Percentiles rank a stretch among this genome's conserved stretches.
phyloP scores from a whole-genome alignment of 495 filamentous ascomycete genomes.

The Hypoxylon subgilvum region DNA sequence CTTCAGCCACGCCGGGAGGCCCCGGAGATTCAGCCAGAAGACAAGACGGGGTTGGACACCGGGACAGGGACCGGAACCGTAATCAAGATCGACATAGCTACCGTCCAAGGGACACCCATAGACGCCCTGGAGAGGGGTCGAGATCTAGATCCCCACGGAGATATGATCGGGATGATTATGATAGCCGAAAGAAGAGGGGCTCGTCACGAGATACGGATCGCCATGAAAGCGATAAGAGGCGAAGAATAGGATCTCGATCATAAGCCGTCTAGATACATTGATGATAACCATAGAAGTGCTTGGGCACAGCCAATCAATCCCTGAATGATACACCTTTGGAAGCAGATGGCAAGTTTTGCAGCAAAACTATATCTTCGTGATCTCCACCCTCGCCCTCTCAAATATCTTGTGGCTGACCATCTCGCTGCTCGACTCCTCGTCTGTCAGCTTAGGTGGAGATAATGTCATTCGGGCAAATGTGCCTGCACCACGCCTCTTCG shows the following conservation, averaged over 20 bases:
- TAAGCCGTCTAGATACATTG: background rate
- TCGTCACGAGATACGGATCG: constrained; percentile 66
- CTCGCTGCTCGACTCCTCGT: constrained; percentile 61
- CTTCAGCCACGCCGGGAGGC: constrained; percentile 46
- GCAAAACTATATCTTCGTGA: constrained; percentile 69
- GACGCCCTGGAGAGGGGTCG: constrained; percentile 39
- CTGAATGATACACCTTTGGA: background rate
- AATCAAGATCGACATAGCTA: constrained; percentile 46
- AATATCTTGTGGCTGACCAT: constrained; percentile 75
- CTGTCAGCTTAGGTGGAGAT: constrained; percentile 63
- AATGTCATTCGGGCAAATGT: constrained; percentile 81
- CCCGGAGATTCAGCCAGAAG: constrained; percentile 42
- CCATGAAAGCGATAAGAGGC: constrained; percentile 68
- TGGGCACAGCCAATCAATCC: background rate
- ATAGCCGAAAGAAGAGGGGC: constrained; percentile 65
- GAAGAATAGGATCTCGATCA: constrained; percentile 54
- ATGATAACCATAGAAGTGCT: constrained; percentile 4
- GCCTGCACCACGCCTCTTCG: constrained; percentile 78
- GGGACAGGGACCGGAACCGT: constrained; percentile 37
- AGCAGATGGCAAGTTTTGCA: background rate
- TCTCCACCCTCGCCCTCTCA: constrained; percentile 82
- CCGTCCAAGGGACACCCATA: constrained; percentile 42
- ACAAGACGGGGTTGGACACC: constrained; percentile 36
- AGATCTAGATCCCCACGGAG: constrained; percentile 50
- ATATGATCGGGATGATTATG: constrained; percentile 58